Conservation (phyloP, 2,329 filamentous ascomycete genomes). For the Colletotrichum sp. region DNA sequence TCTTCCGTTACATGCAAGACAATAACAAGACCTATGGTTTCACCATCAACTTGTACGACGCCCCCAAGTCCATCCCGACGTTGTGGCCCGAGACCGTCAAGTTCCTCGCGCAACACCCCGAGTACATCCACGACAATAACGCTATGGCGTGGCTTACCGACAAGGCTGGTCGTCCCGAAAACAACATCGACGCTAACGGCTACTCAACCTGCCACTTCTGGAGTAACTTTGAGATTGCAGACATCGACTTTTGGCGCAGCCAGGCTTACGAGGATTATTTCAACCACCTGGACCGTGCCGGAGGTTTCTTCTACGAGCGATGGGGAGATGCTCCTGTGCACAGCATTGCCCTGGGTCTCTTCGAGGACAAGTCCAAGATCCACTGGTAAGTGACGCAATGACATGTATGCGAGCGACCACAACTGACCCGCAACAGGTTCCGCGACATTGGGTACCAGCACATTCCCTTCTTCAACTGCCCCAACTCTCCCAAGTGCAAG, state of each 20-base stretch:
- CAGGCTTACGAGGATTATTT: conserved; percentile 95
- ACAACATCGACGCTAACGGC: conserved; percentile 82
- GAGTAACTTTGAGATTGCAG: conserved; percentile 97
- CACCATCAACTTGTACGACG: conserved; percentile 96
- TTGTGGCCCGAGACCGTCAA: conserved; percentile 96
- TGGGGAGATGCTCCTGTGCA: conserved; percentile 99
- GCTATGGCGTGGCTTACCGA: conserved; percentile 90
- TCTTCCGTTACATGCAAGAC: conserved; percentile 98
- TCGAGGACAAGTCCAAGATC: conserved; percentile 88
- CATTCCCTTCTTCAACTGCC: conserved; percentile 98
- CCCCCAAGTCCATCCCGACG: conserved; percentile 81
- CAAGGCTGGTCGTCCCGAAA: conserved; percentile 74
- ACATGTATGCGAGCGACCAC: neutral
- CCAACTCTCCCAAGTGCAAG: conserved; percentile 91
- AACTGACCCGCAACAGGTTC: conserved; percentile 71
- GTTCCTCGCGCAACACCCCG: conserved; percentile 84
- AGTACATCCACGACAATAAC: conserved; percentile 82
- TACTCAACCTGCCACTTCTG: conserved; percentile 99
- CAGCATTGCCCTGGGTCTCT: conserved; percentile 88
- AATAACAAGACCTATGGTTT: conserved; percentile 99
- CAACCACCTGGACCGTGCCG: conserved; percentile 89
- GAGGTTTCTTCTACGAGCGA: conserved; percentile 97
- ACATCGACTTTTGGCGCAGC: conserved; percentile 91
- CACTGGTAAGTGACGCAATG: conserved; percentile 76
- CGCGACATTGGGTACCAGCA: conserved; percentile 99